Evolutionary conservation across 176 grass and related monocot genomes (phyloP).

Genomic region (Puccinellia tenuiflora): DNA sequence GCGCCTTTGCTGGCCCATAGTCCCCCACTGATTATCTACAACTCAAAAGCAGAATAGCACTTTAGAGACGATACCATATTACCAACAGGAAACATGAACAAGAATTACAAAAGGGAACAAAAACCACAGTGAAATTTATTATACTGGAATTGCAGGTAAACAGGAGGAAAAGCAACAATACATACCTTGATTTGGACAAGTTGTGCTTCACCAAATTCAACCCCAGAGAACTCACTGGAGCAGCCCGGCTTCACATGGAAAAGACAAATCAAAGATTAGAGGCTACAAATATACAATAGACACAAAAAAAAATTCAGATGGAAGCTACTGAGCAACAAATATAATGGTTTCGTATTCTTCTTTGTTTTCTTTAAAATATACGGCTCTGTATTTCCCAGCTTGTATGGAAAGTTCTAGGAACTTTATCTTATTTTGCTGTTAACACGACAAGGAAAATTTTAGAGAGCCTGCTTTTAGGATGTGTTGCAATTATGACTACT

Average conservation of each 20-base stretch:
- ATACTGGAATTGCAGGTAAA: neutral
- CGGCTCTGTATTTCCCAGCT: neutral
- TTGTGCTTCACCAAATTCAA: conserved; percentile 86
- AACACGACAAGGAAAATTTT: neutral
- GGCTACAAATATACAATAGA: conserved; percentile 18
- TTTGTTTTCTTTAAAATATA: conserved; percentile 1
- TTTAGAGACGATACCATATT: neutral
- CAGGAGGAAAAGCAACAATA: conserved; percentile 13
- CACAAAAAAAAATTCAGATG: neutral
- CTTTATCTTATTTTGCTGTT: neutral
- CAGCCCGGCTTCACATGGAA: conserved; percentile 81
- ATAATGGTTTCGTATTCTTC: neutral
- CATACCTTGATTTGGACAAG: conserved; percentile 96
- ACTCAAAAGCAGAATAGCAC: neutral
- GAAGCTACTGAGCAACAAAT: neutral
- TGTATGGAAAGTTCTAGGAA: neutral
- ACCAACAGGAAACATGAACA: neutral
- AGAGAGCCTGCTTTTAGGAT: neutral
- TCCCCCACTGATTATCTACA: conserved; percentile 80
- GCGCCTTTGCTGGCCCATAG: conserved; percentile 69
- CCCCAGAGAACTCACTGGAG: conserved; percentile 74
- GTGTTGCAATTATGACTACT: neutral
- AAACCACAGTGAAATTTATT: neutral
- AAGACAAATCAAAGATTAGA: conserved; percentile 32
- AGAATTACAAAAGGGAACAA: neutral